A percentile compares a stretch with the other conserved stretches of the same genome.
phyloP scores from a whole-genome alignment of 495 filamentous ascomycete species.

The Cladorrhinum samala region DNA sequence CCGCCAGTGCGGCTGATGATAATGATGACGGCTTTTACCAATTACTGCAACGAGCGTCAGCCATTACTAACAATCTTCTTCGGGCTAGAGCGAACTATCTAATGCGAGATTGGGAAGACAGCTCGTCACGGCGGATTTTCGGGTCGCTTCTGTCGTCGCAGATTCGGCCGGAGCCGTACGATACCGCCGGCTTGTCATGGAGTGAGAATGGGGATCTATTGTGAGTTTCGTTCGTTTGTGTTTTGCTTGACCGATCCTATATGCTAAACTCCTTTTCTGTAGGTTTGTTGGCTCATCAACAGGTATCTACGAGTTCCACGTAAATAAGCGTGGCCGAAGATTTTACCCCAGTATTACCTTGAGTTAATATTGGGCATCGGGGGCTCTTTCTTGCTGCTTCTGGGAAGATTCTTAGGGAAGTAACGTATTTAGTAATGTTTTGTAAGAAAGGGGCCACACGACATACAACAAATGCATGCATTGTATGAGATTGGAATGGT shows the following conservation, averaged over 20 bases:
- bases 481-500: neutral
- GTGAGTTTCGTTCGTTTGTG: slow-evolving; percentile 44
- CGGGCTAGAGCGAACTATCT: slow-evolving; percentile 19
- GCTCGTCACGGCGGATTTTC: slow-evolving; percentile 14
- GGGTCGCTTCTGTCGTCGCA: slow-evolving; percentile 12
- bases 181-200: slow-evolving; percentile 66
- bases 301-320: slow-evolving; percentile 66
- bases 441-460: neutral
- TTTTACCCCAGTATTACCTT: slow-evolving; percentile 55
- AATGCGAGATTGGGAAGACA: slow-evolving; percentile 28
- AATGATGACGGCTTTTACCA: no score
- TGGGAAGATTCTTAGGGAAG: no score
- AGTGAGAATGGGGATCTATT: slow-evolving; percentile 61
- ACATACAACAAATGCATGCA: neutral
- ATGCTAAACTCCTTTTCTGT: slow-evolving; percentile 27
- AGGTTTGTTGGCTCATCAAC: slow-evolving; percentile 66
- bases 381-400: no score
- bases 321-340: slow-evolving; percentile 61
- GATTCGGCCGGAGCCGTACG: slow-evolving; percentile 31
- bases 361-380: slow-evolving; percentile 35
- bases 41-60: no score
- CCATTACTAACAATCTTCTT: slow-evolving; percentile 11
- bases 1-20: neutral
- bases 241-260: neutral
- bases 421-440: no score